These are phyloP conservation scores for Penicillium sp. DNA, from an alignment of 2,329 filamentous ascomycete species.

Conservation along the genomic window DNA sequence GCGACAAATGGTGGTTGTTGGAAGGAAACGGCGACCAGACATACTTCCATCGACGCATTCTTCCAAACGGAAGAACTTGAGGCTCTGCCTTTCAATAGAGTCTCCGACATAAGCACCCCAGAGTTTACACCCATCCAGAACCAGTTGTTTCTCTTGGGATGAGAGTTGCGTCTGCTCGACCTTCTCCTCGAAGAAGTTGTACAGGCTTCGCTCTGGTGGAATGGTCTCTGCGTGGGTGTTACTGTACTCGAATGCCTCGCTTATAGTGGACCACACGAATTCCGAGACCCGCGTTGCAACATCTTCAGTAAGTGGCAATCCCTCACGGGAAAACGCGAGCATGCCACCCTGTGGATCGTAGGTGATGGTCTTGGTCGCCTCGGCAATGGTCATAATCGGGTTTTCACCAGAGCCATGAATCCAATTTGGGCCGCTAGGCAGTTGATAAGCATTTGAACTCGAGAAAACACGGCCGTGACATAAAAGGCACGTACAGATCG, in stretches of 20 bases:
- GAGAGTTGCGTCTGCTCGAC: conserved; percentile 42
- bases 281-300: conserved; percentile 36
- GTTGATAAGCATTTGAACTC: conserved; percentile 2
- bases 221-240: conserved; percentile 53
- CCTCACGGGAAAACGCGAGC: conserved; percentile 48
- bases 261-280: conserved; percentile 58
- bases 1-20: too few relatives aligned
- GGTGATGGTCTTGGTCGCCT: conserved; percentile 50
- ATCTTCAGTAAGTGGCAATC: conserved; percentile 40
- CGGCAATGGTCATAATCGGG: conserved; percentile 57
- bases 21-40: too few relatives aligned
- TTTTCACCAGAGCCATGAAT: conserved; percentile 62
- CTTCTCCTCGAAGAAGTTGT: conserved; percentile 56
- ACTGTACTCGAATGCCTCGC: conserved; percentile 59
- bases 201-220: conserved; percentile 51
- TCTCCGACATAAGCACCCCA: conserved; percentile 66
- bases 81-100: conserved; percentile 57
- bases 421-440: conserved; percentile 59
- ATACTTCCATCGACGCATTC: conserved; percentile 62
- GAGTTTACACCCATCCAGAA: conserved; percentile 56
- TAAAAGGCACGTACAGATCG: conserved; percentile 54
- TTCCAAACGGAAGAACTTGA: conserved; percentile 65
- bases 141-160: conserved; percentile 45
- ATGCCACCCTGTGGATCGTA: conserved; percentile 54
- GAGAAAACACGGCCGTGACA: not conserved